A percentile compares a stretch with the other conserved stretches of the same genome.
Evolutionary conservation across 1,284 basidiomycete species (phyloP).

Genomic region (Laetiporus sulphureus): DNA sequence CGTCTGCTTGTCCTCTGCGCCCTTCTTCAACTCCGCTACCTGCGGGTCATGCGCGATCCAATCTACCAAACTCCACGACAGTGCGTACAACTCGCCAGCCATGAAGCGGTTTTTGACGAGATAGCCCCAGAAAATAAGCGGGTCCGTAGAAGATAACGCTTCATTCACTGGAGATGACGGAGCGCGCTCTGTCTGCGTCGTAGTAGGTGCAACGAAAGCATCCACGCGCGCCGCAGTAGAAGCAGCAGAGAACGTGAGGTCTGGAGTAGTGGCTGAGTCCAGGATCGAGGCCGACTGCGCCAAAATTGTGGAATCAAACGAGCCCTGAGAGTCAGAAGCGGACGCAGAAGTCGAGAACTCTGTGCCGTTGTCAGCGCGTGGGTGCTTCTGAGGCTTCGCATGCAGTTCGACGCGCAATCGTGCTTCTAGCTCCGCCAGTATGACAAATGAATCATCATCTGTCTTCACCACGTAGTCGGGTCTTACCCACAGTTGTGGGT

Average conservation of each 20-base stretch:
- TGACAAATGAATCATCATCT: conserved; percentile 92
- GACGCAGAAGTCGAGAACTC: not conserved
- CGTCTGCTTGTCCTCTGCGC: conserved; percentile 95
- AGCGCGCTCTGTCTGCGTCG: not conserved
- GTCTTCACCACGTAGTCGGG: conserved; percentile 90
- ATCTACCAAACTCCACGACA: conserved; percentile 87
- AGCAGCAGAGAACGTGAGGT: too few species aligned
- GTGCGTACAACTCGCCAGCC: conserved; percentile 92
- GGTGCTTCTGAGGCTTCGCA: conserved; percentile 16
- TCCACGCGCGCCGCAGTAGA: too few species aligned
- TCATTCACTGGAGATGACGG: conserved; percentile 3
- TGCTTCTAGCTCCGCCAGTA: conserved; percentile 88
- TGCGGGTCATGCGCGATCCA: conserved; percentile 77
- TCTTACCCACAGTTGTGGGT: conserved; percentile 56
- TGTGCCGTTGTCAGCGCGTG: conserved; percentile 3
- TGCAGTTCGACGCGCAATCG: conserved; percentile 73
- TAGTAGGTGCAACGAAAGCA: not conserved
- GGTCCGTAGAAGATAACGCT: conserved; percentile 38
- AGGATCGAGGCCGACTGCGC: not conserved
- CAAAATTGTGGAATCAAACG: not conserved
- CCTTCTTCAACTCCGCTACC: conserved; percentile 64
- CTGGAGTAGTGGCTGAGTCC: not conserved
- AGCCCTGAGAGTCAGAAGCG: too few species aligned
- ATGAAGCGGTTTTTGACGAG: conserved; percentile 93
- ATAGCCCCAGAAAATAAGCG: conserved; percentile 91